phyloP scores from a whole-genome alignment of 306 rosid species.

The Trifolium pratense region DNA sequence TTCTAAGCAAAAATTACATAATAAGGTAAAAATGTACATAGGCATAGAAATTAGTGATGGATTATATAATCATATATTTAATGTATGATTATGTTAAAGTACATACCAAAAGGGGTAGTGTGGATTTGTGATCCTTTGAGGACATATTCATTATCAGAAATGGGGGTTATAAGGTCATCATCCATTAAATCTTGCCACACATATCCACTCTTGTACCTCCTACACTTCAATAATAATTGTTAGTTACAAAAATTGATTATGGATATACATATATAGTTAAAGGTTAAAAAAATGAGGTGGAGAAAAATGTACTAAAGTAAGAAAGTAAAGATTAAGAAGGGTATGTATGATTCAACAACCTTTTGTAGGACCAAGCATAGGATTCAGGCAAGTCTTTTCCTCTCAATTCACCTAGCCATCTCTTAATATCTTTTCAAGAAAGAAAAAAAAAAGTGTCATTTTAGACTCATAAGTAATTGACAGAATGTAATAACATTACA shows the following conservation, averaged over 20 bases:
- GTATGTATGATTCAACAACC: slow-evolving; percentile 50
- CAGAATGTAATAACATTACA: neutral
- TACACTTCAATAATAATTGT: slow-evolving; percentile 45
- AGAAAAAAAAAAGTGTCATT: slow-evolving; percentile 3
- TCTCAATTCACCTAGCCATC: slow-evolving; percentile 78
- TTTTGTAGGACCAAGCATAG: slow-evolving; percentile 85
- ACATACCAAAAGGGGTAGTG: slow-evolving; percentile 51
- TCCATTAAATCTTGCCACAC: slow-evolving; percentile 93
- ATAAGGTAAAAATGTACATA: slow-evolving; percentile 19
- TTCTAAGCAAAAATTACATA: slow-evolving; percentile 22
- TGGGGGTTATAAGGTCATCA: slow-evolving; percentile 84
- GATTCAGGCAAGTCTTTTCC: slow-evolving; percentile 74
- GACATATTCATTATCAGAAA: slow-evolving; percentile 87
- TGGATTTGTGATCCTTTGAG: slow-evolving; percentile 84
- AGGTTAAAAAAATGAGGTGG: slow-evolving; percentile 8
- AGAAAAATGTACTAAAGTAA: slow-evolving; percentile 33
- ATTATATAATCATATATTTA: no score
- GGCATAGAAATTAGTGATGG: slow-evolving; percentile 45
- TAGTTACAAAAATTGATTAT: slow-evolving; percentile 44
- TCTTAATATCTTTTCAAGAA: slow-evolving; percentile 65
- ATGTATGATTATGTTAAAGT: slow-evolving; percentile 8
- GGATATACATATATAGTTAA: slow-evolving; percentile 15
- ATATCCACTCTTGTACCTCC: slow-evolving; percentile 89
- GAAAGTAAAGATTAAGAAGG: neutral
- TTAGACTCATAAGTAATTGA: neutral